Evolutionary conservation across 2,329 filamentous ascomycete genomes (phyloP).

Genomic region (Akanthomyces dipterigenus): DNA sequence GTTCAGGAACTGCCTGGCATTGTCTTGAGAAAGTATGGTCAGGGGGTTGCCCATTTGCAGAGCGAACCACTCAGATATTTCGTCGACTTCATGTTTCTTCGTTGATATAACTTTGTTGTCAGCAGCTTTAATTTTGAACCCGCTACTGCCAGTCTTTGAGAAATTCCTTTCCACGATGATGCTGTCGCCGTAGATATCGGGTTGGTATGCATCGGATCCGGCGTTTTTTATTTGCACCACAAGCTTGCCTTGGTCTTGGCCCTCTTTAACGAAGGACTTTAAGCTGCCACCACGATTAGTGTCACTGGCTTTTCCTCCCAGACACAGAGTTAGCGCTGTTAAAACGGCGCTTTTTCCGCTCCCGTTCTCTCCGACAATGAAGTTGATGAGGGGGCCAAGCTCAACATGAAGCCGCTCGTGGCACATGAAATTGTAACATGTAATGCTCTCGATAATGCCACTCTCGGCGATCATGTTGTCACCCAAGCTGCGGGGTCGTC

Average conservation of each 20-base stretch:
- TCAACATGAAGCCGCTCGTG: slow-evolving; percentile 74
- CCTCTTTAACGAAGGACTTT: slow-evolving; percentile 87
- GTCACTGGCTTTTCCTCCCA: slow-evolving; percentile 88
- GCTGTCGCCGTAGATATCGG: slow-evolving; percentile 71
- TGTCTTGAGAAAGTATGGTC: slow-evolving; percentile 92
- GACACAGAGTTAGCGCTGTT: slow-evolving; percentile 84
- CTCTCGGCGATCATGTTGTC: slow-evolving; percentile 73
- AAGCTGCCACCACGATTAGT: slow-evolving; percentile 89
- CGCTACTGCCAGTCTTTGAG: slow-evolving; percentile 62
- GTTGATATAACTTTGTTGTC: slow-evolving; percentile 66
- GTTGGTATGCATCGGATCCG: slow-evolving; percentile 76
- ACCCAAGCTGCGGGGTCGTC: slow-evolving; percentile 41
- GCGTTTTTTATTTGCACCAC: slow-evolving; percentile 86
- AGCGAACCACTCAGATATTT: slow-evolving; percentile 88
- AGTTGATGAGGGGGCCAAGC: slow-evolving; percentile 93
- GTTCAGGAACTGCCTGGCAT: slow-evolving; percentile 87
- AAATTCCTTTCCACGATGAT: slow-evolving; percentile 93
- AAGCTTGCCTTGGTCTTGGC: slow-evolving; percentile 67
- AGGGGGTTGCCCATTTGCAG: slow-evolving; percentile 95
- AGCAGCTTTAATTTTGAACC: slow-evolving; percentile 80
- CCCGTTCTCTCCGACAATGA: slow-evolving; percentile 95
- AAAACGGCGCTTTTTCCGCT: slow-evolving; percentile 96
- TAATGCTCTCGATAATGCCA: slow-evolving; percentile 82
- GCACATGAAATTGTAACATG: slow-evolving; percentile 94
- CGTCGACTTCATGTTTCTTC: slow-evolving; percentile 81